phyloP scores from a whole-genome alignment of 257 asterid genomes.

The Fraxinus pennsylvanica region DNA sequence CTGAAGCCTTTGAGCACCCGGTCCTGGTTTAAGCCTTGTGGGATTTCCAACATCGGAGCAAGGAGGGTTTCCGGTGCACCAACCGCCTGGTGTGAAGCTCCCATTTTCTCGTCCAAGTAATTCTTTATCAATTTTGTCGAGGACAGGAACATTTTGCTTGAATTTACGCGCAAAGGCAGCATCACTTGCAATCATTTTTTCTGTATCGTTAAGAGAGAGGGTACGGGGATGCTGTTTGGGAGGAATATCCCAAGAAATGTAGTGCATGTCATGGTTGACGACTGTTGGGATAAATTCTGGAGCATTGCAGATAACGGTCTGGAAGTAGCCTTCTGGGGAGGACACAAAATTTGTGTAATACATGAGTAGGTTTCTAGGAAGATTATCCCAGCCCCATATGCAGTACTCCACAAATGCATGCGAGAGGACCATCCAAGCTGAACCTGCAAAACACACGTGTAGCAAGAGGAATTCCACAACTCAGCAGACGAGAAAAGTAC shows the following conservation, averaged over 20 bases:
- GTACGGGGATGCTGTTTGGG: slow-evolving; percentile 84
- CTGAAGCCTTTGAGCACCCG: slow-evolving; percentile 68
- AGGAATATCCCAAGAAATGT: slow-evolving; percentile 84
- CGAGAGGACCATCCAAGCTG: slow-evolving; percentile 93
- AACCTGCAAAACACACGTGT: slow-evolving; percentile 51
- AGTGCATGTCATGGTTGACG: slow-evolving; percentile 94
- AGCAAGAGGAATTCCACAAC: background rate
- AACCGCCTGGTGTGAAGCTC: slow-evolving; percentile 83
- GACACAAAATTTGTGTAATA: slow-evolving; percentile 88
- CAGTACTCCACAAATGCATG: slow-evolving; percentile 78
- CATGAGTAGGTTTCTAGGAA: slow-evolving; percentile 90
- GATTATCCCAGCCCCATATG: slow-evolving; percentile 97
- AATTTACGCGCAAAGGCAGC: slow-evolving; percentile 94
- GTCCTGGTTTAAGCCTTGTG: slow-evolving; percentile 60
- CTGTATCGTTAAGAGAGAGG: slow-evolving; percentile 66
- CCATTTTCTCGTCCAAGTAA: slow-evolving; percentile 55
- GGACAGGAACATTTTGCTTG: slow-evolving; percentile 49
- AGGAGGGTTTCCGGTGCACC: slow-evolving; percentile 72
- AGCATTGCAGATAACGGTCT: slow-evolving; percentile 78
- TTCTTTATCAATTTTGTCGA: slow-evolving; percentile 69
- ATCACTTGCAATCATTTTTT: slow-evolving; percentile 55
- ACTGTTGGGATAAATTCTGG: slow-evolving; percentile 72
- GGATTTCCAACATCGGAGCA: slow-evolving; percentile 69
- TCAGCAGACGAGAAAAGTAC: background rate
- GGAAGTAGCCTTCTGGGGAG: slow-evolving; percentile 95